phyloP scores from a whole-genome alignment of 306 rosid genomes.

The Abrus precatorius region DNA sequence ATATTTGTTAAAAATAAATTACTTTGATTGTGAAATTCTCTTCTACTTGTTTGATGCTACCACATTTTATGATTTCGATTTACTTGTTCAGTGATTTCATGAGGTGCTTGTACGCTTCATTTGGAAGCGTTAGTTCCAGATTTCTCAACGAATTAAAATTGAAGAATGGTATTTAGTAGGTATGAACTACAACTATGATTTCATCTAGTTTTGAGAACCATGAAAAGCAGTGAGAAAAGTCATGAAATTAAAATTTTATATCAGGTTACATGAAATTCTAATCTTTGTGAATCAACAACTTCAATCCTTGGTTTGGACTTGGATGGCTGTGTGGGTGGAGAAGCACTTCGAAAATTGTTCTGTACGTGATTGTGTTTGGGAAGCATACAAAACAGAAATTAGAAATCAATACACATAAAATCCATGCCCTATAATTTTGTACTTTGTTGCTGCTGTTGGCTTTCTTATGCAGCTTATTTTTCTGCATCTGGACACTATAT shows the following conservation, averaged over 20 bases:
- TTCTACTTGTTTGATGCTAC: background rate
- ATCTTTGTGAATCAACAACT: conserved; percentile 13
- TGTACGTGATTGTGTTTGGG: background rate
- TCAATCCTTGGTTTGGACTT: conserved; percentile 1
- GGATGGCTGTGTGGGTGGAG: background rate
- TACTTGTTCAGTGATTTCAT: conserved; percentile 57
- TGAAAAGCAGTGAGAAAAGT: conserved; percentile 13
- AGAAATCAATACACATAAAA: background rate
- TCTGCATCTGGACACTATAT: background rate
- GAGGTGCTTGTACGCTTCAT: conserved; percentile 29
- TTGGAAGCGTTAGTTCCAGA: conserved; percentile 40
- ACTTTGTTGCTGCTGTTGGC: conserved; percentile 3
- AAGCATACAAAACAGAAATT: background rate
- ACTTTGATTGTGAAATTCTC: background rate
- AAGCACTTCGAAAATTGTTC: background rate
- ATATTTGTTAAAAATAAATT: background rate
- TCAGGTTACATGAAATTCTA: conserved; percentile 13
- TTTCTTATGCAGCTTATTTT: background rate
- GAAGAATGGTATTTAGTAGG: conserved; percentile 50
- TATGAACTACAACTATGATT: conserved; percentile 2
- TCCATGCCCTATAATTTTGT: background rate
- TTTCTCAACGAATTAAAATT: conserved; percentile 33
- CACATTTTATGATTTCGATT: conserved; percentile 18
- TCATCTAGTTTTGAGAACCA: conserved; percentile 18
- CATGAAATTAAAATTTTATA: conserved; percentile 20